These are phyloP conservation scores for Mucor saturninus DNA, from an alignment of 371 early-diverging fungal genomes.

Conservation along the genomic window DNA sequence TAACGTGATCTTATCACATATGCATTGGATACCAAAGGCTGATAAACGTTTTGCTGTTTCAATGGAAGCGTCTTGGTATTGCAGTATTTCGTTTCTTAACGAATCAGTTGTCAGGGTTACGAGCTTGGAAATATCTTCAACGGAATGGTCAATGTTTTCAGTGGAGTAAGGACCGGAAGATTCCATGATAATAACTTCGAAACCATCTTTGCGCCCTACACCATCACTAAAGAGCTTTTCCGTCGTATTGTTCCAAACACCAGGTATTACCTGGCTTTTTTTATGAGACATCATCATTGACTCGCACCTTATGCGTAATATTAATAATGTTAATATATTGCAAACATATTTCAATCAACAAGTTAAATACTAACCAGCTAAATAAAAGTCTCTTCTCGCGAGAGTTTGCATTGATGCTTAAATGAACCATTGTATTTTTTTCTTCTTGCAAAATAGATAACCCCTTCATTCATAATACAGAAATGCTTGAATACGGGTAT, in stretches of 20 bases:
- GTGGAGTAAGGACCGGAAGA: conserved; percentile 11
- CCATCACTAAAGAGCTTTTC: conserved; percentile 17
- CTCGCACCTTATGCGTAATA: conserved; percentile 16
- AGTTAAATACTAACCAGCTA: conserved; percentile 11
- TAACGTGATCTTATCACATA: conserved; percentile 17
- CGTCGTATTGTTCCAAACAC: conserved; percentile 17
- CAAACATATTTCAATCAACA: conserved; percentile 14
- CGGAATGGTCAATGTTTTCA: conserved; percentile 13
- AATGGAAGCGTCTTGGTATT: conserved; percentile 14
- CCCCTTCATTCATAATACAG: conserved; percentile 9
- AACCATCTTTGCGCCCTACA: conserved; percentile 17
- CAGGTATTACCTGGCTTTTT: conserved; percentile 18
- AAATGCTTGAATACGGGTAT: conserved; percentile 20
- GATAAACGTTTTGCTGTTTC: conserved; percentile 21
- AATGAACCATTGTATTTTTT: too few relatives aligned
- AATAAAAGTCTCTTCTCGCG: too few relatives aligned
- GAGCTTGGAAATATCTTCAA: conserved; percentile 11
- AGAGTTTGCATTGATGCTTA: too few relatives aligned
- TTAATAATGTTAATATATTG: conserved; percentile 14
- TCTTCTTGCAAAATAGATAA: too few relatives aligned
- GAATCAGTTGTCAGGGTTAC: conserved; percentile 12
- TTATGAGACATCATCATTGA: conserved; percentile 19
- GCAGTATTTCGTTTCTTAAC: conserved; percentile 18
- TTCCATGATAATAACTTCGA: conserved; percentile 16
- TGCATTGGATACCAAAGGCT: conserved; percentile 14